Conservation (phyloP, 805 yeast genomes). For the Huiozyma naganishii region DNA sequence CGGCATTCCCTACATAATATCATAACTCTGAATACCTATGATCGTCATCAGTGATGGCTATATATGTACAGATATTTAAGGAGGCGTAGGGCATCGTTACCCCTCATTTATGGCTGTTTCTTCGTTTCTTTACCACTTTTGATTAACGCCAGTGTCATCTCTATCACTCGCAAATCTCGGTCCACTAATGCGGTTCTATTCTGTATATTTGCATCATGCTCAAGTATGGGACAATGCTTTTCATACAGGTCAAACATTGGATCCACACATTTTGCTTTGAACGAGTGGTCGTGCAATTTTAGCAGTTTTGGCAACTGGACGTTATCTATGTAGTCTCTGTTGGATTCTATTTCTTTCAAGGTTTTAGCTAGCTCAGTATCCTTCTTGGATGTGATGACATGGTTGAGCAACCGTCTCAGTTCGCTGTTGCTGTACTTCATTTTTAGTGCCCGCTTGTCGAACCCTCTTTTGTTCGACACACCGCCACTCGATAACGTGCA, state of each 20-base stretch:
- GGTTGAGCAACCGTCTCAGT: slow-evolving; percentile 2
- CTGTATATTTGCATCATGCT: slow-evolving; percentile 34
- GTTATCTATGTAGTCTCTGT: slow-evolving; percentile 17
- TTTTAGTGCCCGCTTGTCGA: not conserved
- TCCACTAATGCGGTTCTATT: slow-evolving; percentile 58
- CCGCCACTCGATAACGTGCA: not conserved
- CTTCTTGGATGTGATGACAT: slow-evolving; percentile 2
- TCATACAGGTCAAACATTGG: slow-evolving; percentile 16
- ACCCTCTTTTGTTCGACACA: not conserved
- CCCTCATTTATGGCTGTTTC: not conserved
- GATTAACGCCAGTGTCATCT: slow-evolving; percentile 37
- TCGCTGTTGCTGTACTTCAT: not conserved
- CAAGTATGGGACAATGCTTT: slow-evolving; percentile 9
- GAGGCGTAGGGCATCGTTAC: too few relatives aligned
- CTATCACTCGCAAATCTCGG: slow-evolving; percentile 61
- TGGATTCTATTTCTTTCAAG: slow-evolving; percentile 19
- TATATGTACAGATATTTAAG: too few relatives aligned
- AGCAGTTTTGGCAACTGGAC: slow-evolving; percentile 20
- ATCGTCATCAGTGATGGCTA: too few relatives aligned
- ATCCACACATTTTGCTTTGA: slow-evolving; percentile 15
- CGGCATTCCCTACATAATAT: too few relatives aligned
- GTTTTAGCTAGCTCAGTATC: slow-evolving; percentile 8
- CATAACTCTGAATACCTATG: too few relatives aligned
- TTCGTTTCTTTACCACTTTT: slow-evolving; percentile 1
- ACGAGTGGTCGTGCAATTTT: slow-evolving; percentile 20